Evolutionary conservation across 371 early-diverging fungal genomes (phyloP), one percentile per base, ranked within the genome.

Genomic region (Choanephora cucurbitarum): DNA sequence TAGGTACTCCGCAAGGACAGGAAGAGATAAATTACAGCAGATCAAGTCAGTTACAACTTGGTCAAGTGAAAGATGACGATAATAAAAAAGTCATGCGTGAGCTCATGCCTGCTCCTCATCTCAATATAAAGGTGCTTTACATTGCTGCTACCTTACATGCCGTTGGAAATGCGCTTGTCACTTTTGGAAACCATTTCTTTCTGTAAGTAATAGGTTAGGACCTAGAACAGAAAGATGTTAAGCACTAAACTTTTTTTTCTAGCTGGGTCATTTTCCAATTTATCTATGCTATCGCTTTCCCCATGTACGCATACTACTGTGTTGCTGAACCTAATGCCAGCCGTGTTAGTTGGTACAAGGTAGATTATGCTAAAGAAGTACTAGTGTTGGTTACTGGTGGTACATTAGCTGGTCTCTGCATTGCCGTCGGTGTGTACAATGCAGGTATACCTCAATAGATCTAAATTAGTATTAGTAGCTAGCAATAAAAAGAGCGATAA

Each of bases 231-330:
- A n/a, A n/a, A n/a, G n/a, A n/a, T n/a, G n/a, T n/a, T n/a, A n/a
- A 23, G 28, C 28, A 28, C 28, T 5, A 28, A 7, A 5, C 28
- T 45, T 34, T 52, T n/a, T 57, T 45, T 23, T 42, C 15, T 56
- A 73, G 73, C 11, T 69, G 64, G 64, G 48, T 61, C 13, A 58
- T 69, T 28, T 69, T 70, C 31, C 60, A 63, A 10, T 70, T 67
- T 19, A 53, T 60, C 15, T 70, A 70, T 44, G 61, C 58, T 7
- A 49, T 70, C 9, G 17, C 58, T 1, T 70, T 60, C 34, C 71
- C 71, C 15, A 52, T 64, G 50, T 70, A 70, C 32, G 67, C 71
- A 13, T 70, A 61, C 42, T 70, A 62, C 23, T 37, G 49, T 15
- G 37, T 62, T 8, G 54, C 45, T 5, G 67, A 62, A 34, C 67